Base-by-base conservation (phyloP, 805 yeast species). In the Torulaspora microellipsoides region DNA sequence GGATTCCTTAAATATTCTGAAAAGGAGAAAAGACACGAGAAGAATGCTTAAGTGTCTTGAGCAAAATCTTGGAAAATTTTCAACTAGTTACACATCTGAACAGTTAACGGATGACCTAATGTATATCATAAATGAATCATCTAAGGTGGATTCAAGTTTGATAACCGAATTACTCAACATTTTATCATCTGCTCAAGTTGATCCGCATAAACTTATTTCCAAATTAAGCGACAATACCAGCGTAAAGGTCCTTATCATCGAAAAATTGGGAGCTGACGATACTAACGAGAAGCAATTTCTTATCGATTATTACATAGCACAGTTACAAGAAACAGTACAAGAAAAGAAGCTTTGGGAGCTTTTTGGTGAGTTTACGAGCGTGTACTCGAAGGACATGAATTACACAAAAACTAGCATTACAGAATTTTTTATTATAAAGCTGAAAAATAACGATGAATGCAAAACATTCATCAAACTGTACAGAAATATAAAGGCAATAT, bases 241-340 rank as follows among this genome's bases (percentile, higher is more conserved):
- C 5, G 44, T 53, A 7, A 62, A 58, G 37, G 62, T 62, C 1
- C 29, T 45, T 1, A 33, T 62, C 7, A 42, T 62, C 4, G 65
- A 63, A 46, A 40, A 47, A 20, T 35, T 60, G 7, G 60, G 62
- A 1, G 38, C 54, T 1, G 32, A 41, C 13, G 47, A 51, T 29
- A 27, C 39, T 10, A 36, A 47, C n/a, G 65, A 63, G 36, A 52
- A 42, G 27, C 49, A 49, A 27, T 62, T 60, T 42, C 39, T 63
- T 28, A 17, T 55, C 2, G 48, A 55, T 11, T 60, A 54, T 41
- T 63, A 63, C 42, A 36, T 54, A 25, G 48, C 54, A 3, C 50
- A 53, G 14, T 30, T 63, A 10, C 53, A 52, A 34, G 56, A 52
- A 15, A 33, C 38, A 3, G 47, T 62, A 15, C 44, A 49, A 12